Percentiles rank a stretch among this genome's conserved stretches.
Evolutionary conservation across 2,329 filamentous ascomycete species (phyloP).

Genomic region (Chaetomiaceae sp.): DNA sequence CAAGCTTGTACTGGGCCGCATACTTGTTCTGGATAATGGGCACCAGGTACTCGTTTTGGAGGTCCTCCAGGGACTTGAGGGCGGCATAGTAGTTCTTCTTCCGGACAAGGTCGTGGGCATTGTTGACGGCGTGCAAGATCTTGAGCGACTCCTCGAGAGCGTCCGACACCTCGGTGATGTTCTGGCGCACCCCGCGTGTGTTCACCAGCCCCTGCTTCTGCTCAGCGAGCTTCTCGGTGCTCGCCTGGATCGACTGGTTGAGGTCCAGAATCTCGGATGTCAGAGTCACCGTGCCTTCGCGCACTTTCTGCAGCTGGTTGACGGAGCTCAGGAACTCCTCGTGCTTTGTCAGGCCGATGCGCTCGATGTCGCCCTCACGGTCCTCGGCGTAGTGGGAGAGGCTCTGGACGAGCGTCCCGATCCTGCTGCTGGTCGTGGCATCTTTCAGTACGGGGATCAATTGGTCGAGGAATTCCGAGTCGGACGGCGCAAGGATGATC

Average conservation of each 20-base stretch:
- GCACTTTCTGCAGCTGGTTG: slow-evolving; percentile 85
- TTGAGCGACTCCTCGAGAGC: slow-evolving; percentile 87
- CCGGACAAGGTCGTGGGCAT: slow-evolving; percentile 83
- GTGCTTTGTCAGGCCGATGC: slow-evolving; percentile 90
- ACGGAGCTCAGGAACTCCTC: slow-evolving; percentile 94
- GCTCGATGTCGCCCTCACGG: slow-evolving; percentile 86
- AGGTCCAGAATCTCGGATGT: slow-evolving; percentile 88
- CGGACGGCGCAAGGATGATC: slow-evolving; percentile 89
- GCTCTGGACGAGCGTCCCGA: slow-evolving; percentile 68
- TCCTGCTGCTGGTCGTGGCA: slow-evolving; percentile 70
- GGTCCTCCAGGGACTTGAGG: slow-evolving; percentile 85
- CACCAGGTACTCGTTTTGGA: slow-evolving; percentile 88
- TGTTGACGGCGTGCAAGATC: slow-evolving; percentile 86
- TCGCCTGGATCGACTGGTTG: slow-evolving; percentile 91
- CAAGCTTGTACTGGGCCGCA: slow-evolving; percentile 89
- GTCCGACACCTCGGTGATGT: slow-evolving; percentile 87
- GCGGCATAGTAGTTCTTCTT: slow-evolving; percentile 96
- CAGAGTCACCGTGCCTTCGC: slow-evolving; percentile 82
- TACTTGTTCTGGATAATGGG: slow-evolving; percentile 72
- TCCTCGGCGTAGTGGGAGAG: slow-evolving; percentile 78
- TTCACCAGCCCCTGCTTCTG: slow-evolving; percentile 95
- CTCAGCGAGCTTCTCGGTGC: slow-evolving; percentile 87
- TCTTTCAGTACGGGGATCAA: slow-evolving; percentile 92
- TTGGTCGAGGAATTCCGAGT: slow-evolving; percentile 92
- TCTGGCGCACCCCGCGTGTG: slow-evolving; percentile 85